These are phyloP conservation scores for Fraxinus ornus DNA, from an alignment of 305 asterid genomes.

Conservation along the genomic window DNA sequence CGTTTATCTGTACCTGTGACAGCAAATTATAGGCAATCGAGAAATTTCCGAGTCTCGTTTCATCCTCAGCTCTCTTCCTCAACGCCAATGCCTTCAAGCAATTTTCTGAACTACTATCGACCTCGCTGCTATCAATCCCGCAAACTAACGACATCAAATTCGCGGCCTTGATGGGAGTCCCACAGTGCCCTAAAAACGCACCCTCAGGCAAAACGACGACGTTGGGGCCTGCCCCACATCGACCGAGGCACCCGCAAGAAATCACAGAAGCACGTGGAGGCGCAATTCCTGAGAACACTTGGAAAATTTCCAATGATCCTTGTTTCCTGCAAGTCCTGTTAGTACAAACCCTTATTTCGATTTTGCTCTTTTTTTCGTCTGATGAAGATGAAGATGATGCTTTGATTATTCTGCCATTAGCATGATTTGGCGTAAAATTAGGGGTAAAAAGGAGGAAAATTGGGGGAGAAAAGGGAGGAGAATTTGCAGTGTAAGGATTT, in stretches of 20 bases:
- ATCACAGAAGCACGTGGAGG: conserved; percentile 63
- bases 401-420: conserved; percentile 9
- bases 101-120: conserved; percentile 27
- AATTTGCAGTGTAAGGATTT: background rate
- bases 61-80: conserved; percentile 80
- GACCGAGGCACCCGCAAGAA: conserved; percentile 83
- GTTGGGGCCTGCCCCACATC: conserved; percentile 82
- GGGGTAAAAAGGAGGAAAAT: conserved; percentile 22
- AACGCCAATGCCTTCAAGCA: conserved; percentile 82
- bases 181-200: conserved; percentile 60
- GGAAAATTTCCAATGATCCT: conserved; percentile 69
- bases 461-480: conserved; percentile 5
- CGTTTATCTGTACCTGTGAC: conserved; percentile 50
- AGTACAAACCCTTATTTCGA: conserved; percentile 70
- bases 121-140: conserved; percentile 32
- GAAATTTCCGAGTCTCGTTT: conserved; percentile 47
- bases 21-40: conserved; percentile 52
- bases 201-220: conserved; percentile 63
- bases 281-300: conserved; percentile 67
- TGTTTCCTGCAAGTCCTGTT: conserved; percentile 74
- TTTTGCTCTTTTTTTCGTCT: conserved; percentile 21
- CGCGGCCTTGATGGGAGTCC: conserved; percentile 67
- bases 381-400: conserved; percentile 10
- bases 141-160: conserved; percentile 49
- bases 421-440: conserved; percentile 11